These are phyloP conservation scores for Melanopsichium pennsylvanicum DNA, from an alignment of 1,284 basidiomycete species.

Conservation along the genomic window DNA sequence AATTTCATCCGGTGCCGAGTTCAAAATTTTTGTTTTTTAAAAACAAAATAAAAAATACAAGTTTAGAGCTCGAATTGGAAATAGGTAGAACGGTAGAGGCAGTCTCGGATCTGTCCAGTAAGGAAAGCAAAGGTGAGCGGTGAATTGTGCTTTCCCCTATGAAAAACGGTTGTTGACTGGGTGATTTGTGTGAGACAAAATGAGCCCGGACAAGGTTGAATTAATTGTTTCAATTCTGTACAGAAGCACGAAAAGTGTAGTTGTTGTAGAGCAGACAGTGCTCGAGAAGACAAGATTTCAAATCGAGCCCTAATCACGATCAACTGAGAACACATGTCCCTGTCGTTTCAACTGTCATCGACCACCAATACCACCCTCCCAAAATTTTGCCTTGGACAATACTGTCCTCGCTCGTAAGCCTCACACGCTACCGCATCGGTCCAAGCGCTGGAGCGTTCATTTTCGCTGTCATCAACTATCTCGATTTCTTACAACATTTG, in stretches of 20 bases:
- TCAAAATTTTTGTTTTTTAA: too few species aligned
- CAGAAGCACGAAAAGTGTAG: too few species aligned
- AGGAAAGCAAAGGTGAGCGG: constrained; percentile 1
- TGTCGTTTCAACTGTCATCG: constrained; percentile 19
- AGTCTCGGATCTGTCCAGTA: too few species aligned
- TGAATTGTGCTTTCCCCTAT: neutral
- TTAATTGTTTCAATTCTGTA: too few species aligned
- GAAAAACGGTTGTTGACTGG: too few species aligned
- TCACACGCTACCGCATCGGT: neutral
- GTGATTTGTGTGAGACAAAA: too few species aligned
- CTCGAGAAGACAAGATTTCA: constrained; percentile 6
- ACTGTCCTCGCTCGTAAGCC: neutral
- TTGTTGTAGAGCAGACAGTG: too few species aligned
- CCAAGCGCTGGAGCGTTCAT: neutral
- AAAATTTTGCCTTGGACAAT: neutral
- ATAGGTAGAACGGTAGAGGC: too few species aligned
- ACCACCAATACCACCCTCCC: constrained; percentile 11
- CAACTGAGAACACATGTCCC: too few species aligned
- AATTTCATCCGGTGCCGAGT: constrained; percentile 11
- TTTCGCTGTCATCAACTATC: too few species aligned
- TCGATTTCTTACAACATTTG: too few species aligned
- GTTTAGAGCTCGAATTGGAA: constrained; percentile 2
- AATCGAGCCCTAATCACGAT: neutral
- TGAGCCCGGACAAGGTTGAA: too few species aligned
- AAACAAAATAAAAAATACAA: constrained; percentile 20